These are phyloP conservation scores for Tricholoma flavovirens DNA, from an alignment of 768 basidiomycete genomes.

Conservation along the genomic window DNA sequence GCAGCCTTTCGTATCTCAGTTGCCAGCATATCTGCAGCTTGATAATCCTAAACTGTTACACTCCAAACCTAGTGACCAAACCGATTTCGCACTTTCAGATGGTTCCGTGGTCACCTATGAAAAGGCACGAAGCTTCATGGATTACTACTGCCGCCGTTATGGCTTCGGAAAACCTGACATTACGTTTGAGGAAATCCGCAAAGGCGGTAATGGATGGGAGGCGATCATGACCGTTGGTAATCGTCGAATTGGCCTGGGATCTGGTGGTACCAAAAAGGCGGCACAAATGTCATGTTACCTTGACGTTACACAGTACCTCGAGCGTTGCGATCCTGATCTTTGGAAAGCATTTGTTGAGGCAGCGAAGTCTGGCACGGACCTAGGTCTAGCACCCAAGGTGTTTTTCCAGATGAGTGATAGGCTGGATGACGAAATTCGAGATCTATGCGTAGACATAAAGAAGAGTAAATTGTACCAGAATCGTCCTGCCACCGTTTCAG, in stretches of 20 bases:
- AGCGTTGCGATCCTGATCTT: slow-evolving; percentile 72
- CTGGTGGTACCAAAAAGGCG: slow-evolving; percentile 60
- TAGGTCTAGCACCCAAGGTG: slow-evolving; percentile 68
- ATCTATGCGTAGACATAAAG: slow-evolving; percentile 63
- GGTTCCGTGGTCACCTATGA: slow-evolving; percentile 61
- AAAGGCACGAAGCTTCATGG: slow-evolving; percentile 84
- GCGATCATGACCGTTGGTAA: slow-evolving; percentile 73
- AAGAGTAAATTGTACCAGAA: slow-evolving; percentile 62
- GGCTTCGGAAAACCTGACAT: slow-evolving; percentile 71
- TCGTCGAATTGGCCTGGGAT: slow-evolving; percentile 77
- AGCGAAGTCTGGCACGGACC: slow-evolving; percentile 57
- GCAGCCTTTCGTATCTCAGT: neutral
- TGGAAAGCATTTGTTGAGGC: slow-evolving; percentile 70
- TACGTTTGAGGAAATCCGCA: slow-evolving; percentile 35
- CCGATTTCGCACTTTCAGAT: slow-evolving; percentile 46
- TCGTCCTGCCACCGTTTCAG: slow-evolving; percentile 35
- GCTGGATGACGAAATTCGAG: slow-evolving; percentile 65
- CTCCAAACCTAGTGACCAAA: slow-evolving; percentile 15
- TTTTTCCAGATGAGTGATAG: slow-evolving; percentile 56
- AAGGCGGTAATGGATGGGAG: slow-evolving; percentile 48
- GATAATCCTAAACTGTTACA: slow-evolving; percentile 31
- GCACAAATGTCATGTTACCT: slow-evolving; percentile 73
- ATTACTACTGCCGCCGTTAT: slow-evolving; percentile 85
- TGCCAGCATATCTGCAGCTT: slow-evolving; percentile 23
- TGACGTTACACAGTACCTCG: slow-evolving; percentile 84